Base-by-base conservation (phyloP, 495 filamentous ascomycete genomes). In the Amphirosellinia nigrospora region DNA sequence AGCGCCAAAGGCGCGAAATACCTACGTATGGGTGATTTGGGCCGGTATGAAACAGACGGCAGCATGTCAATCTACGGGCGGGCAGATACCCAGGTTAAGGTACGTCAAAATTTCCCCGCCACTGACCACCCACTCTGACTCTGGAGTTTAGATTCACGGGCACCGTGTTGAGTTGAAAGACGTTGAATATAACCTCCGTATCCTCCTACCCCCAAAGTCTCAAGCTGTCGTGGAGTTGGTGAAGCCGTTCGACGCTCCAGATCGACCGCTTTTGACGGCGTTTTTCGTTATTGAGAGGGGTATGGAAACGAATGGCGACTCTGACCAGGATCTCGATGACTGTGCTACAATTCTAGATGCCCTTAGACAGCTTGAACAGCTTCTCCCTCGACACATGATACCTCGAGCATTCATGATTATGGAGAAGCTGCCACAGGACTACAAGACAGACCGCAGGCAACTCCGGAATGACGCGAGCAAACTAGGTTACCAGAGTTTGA, bases 161-260 rank as follows among this genome's bases (percentile, higher is more conserved):
- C 45, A 48, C 21, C 45, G 45, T 48, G 45, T 48, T 48, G 45
- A 48, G n/a, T 48, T 48, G 23, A 48, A 48, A 23, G 45, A 48
- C n/a, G 45, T 48, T 48, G 45, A 48, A 48, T 48, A 48, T 48
- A 48, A 48, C 45, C 45, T 48, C n/a, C 45, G 45, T 48, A 48
- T 48, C 23, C 45, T 48, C 45, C 45, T 48, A 48, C 45, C 45
- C 7, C 19, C 45, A 0, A 48, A 9, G n/a, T 48, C 45, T 1
- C 45, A 48, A 48, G 45, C 45, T 48, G 23, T 48, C 9, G 45
- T 48, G n/a, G 45, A 48, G 45, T 48, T 48, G 45, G 45, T 48
- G 45, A 48, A 48, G n/a, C 45, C 45, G 23, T 48, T 48, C 7
- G 45, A 48, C 45, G 45, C 45, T 48, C 45, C 45, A 21, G 45